Conservation (phyloP, 805 yeast species). For the Ogataea wickerhamii region DNA sequence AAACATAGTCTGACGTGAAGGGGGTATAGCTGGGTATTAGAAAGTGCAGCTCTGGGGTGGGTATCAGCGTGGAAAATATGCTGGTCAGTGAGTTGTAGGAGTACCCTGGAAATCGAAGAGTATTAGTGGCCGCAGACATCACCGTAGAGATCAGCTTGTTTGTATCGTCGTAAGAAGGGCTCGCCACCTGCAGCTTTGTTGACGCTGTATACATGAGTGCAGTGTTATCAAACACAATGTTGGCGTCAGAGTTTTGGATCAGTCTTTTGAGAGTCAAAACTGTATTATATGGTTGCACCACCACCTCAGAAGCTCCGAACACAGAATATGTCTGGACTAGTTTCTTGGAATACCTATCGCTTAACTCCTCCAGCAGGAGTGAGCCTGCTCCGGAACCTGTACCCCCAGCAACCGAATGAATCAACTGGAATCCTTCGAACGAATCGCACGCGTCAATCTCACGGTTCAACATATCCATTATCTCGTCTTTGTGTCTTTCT, state of each 20-base stretch:
- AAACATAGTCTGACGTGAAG: constrained; percentile 65
- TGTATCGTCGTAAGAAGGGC: constrained; percentile 71
- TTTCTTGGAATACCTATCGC: constrained; percentile 81
- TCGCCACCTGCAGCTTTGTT: constrained; percentile 49
- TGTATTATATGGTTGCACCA: constrained; percentile 95
- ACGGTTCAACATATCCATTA: constrained; percentile 79
- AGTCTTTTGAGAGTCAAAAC: constrained; percentile 76
- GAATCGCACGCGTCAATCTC: constrained; percentile 90
- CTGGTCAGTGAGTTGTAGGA: constrained; percentile 84
- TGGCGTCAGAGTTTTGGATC: constrained; percentile 80
- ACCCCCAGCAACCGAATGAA: constrained; percentile 98
- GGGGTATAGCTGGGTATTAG: constrained; percentile 72
- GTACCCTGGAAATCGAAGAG: constrained; percentile 87
- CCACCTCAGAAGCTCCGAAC: constrained; percentile 91
- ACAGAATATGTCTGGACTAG: constrained; percentile 81
- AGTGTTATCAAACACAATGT: constrained; percentile 87
- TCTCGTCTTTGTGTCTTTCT: constrained; percentile 59
- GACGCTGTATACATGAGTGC: constrained; percentile 74
- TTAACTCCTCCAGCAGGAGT: constrained; percentile 66
- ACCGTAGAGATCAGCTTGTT: constrained; percentile 85
- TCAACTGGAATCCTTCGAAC: constrained; percentile 82
- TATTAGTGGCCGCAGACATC: constrained; percentile 79
- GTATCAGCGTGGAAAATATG: constrained; percentile 75
- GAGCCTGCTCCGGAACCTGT: constrained; percentile 98
- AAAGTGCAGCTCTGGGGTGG: constrained; percentile 81